Evolutionary conservation across 192 early-diverging fungal genomes (phyloP), one percentile per base, ranked within the genome.

Genomic region (Diversispora eburnea): DNA sequence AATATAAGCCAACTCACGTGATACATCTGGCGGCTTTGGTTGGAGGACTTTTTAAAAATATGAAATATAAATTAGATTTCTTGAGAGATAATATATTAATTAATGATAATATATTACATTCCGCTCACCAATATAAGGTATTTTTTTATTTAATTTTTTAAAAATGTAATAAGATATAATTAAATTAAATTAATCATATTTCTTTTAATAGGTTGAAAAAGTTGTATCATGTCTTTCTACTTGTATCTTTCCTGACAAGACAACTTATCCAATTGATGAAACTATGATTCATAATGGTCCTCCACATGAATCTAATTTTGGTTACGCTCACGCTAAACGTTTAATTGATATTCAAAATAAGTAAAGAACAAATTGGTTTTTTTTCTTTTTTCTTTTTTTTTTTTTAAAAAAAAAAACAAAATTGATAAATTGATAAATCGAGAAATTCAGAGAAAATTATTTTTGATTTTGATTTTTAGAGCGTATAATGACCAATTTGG

Each of bases 161-260:
- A n/a, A n/a, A 20, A 0, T n/a, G 7, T n/a, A n/a, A 55, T 43
- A 58, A 58, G 41, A 6, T 55, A n/a, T 6, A 17, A 20, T 15
- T 22, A 13, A 4, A 13, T 58, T 13, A 12, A 45, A 45, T 41
- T 43, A 48, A 22, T 17, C 41, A 7, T 45, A 39, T 61, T 22
- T 55, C 20, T 66, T 47, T 58, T 19, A 4, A 47, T 64, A 88
- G 89, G 90, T 92, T 68, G 75, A 90, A 80, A 93, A 93, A 80
- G 90, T 93, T 61, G 90, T 93, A 19, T 93, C 92, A 1, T 93
- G 92, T 77, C 85, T 93, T 55, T 93, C 91, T 0, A 93, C 92
- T 20, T 93, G 92, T 79, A 86, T 93, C 54, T 93, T 93, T 80
- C 92, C 92, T 42, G 90, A 93, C 78, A 90, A 92, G 72, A 92